Conservation (phyloP, 176 grass and related monocot species). For the Otatea glauca region DNA sequence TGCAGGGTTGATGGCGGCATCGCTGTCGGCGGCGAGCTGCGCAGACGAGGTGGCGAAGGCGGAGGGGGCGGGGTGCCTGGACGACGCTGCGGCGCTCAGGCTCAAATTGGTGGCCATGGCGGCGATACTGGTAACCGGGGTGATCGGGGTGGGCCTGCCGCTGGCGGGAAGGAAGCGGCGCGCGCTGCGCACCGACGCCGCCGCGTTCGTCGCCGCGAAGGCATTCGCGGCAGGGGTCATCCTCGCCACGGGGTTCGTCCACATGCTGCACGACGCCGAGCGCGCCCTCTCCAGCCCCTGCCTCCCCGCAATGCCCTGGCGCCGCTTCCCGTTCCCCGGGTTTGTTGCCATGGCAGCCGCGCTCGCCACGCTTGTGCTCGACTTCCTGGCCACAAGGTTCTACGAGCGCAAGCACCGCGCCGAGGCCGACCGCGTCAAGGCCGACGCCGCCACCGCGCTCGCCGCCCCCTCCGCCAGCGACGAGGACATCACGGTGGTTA, state of each 20-base stretch:
- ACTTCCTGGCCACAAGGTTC: conserved; percentile 70
- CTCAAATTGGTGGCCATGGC: conserved; percentile 70
- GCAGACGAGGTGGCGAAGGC: conserved; percentile 47
- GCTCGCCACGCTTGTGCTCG: conserved; percentile 73
- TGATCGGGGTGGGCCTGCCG: conserved; percentile 61
- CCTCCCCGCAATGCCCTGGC: conserved; percentile 57
- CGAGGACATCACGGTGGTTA: conserved; percentile 47
- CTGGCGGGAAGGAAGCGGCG: conserved; percentile 62
- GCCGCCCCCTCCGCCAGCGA: conserved; percentile 49
- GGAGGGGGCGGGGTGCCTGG: conserved; percentile 44
- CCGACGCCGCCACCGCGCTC: conserved; percentile 42
- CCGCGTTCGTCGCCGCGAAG: conserved; percentile 55
- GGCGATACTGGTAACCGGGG: conserved; percentile 57
- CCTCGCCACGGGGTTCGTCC: conserved; percentile 85
- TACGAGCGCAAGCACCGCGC: conserved; percentile 66
- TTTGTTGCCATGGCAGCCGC: conserved; percentile 85
- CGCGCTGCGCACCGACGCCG: conserved; percentile 56
- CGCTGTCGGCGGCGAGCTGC: conserved; percentile 63
- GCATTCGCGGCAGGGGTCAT: conserved; percentile 82
- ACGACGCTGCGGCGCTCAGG: conserved; percentile 51
- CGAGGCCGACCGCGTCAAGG: conserved; percentile 58
- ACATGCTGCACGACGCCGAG: conserved; percentile 75
- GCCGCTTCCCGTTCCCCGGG: conserved; percentile 69
- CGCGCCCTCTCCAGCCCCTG: conserved; percentile 58
- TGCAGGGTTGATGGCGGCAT: conserved; percentile 55